Evolutionary conservation across 2,329 filamentous ascomycete species (phyloP).

Genomic region (Penicillium sp.): DNA sequence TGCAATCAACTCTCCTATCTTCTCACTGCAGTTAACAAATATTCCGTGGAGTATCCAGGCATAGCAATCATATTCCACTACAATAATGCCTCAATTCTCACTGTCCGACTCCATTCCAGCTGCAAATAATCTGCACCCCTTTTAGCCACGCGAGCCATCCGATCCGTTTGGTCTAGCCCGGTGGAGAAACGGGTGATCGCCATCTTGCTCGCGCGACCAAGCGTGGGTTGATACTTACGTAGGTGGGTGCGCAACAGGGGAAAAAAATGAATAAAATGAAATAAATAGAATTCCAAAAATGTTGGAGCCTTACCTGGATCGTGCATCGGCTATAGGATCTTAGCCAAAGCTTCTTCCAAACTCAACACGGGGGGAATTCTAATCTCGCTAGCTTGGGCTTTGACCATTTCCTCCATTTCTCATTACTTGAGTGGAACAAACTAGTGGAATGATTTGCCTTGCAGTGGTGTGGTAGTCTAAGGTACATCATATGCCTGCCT

Average conservation of each 20-base stretch:
- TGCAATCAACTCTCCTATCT: too few species aligned
- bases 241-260: neutral
- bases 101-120: neutral
- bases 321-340: neutral
- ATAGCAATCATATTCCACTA: neutral
- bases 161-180: neutral
- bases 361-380: neutral
- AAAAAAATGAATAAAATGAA: neutral
- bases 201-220: neutral
- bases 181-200: slow-evolving; percentile 1
- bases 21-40: neutral
- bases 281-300: neutral
- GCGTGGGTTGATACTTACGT: neutral
- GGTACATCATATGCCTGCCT: too few species aligned
- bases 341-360: neutral
- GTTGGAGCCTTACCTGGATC: neutral
- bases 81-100: neutral
- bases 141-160: neutral
- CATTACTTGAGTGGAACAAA: neutral
- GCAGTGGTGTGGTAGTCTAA: neutral
- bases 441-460: neutral
- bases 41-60: neutral
- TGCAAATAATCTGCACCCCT: neutral
- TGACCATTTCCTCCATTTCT: neutral
- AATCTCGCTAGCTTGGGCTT: neutral